phyloP scores from a whole-genome alignment of 257 asterid genomes.

The Leonotis leonurus region DNA sequence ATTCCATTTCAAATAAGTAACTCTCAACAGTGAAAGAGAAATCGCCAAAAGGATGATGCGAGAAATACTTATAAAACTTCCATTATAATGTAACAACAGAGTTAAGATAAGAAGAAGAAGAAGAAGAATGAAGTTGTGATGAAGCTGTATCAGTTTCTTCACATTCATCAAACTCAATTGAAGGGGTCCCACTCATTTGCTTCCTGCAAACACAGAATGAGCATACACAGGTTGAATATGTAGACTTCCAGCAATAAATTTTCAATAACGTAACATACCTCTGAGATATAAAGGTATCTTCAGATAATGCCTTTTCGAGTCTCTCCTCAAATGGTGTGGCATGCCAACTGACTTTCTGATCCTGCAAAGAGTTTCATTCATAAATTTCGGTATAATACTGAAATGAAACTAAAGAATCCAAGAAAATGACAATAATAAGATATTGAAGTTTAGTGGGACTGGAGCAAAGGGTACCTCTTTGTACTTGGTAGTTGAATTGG shows the following conservation, averaged over 20 bases:
- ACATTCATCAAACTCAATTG: constrained; percentile 28
- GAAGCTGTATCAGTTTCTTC: constrained; percentile 46
- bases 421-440: not conserved
- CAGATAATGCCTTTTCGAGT: constrained; percentile 79
- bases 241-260: not conserved
- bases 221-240: not conserved
- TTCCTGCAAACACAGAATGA: constrained; percentile 34
- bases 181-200: constrained; percentile 23
- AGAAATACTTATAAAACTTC: not conserved
- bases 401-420: not conserved
- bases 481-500: constrained; percentile 81
- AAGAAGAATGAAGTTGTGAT: constrained; percentile 25
- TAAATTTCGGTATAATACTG: not conserved
- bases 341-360: constrained; percentile 86
- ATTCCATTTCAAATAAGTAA: too few species aligned
- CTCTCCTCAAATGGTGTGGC: constrained; percentile 96
- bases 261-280: constrained; percentile 37
- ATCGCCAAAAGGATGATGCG: too few species aligned
- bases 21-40: too few species aligned
- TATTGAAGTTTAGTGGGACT: not conserved
- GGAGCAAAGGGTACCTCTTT: constrained; percentile 56
- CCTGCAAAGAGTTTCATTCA: constrained; percentile 26
- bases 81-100: constrained; percentile 31
- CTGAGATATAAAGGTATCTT: constrained; percentile 42
- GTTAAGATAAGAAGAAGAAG: constrained; percentile 17